A percentile compares a stretch with the other conserved stretches of the same genome.
These are phyloP conservation scores for Breviolum minutum DNA, from an alignment of 73 alveolate genomes.

Conservation along the genomic window DNA sequence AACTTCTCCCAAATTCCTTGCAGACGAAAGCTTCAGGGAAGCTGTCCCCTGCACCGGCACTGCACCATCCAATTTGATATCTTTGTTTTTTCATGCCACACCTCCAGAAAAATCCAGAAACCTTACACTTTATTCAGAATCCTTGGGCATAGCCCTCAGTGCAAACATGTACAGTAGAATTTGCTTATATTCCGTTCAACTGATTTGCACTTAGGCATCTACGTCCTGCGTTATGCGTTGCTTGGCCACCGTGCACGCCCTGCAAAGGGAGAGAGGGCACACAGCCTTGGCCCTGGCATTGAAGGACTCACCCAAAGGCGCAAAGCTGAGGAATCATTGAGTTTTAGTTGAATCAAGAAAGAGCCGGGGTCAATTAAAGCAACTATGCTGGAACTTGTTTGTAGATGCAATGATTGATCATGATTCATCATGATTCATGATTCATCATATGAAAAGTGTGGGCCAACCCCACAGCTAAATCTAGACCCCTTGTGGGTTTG, in stretches of 20 bases:
- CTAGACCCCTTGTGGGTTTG: too few species aligned
- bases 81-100: neutral
- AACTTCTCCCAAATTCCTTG: too few species aligned
- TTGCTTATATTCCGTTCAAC: too few species aligned
- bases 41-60: too few species aligned
- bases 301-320: constrained; percentile 64
- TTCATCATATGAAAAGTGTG: too few species aligned
- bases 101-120: neutral
- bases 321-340: neutral
- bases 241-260: constrained; percentile 73
- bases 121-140: too few species aligned
- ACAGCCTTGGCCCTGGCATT: constrained; percentile 67
- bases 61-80: too few species aligned
- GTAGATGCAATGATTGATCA: neutral
- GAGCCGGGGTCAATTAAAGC: neutral
- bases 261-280: constrained; percentile 81
- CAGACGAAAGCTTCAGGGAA: too few species aligned
- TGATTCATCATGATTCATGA: too few species aligned
- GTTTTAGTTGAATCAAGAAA: neutral
- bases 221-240: constrained; percentile 77
- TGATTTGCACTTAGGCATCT: constrained; percentile 16
- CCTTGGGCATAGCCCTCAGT: too few species aligned
- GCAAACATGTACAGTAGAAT: too few species aligned
- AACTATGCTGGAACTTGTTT: neutral
- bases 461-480: too few species aligned